phyloP scores from a whole-genome alignment of 306 rosid genomes.

The Rosa chinensis region DNA sequence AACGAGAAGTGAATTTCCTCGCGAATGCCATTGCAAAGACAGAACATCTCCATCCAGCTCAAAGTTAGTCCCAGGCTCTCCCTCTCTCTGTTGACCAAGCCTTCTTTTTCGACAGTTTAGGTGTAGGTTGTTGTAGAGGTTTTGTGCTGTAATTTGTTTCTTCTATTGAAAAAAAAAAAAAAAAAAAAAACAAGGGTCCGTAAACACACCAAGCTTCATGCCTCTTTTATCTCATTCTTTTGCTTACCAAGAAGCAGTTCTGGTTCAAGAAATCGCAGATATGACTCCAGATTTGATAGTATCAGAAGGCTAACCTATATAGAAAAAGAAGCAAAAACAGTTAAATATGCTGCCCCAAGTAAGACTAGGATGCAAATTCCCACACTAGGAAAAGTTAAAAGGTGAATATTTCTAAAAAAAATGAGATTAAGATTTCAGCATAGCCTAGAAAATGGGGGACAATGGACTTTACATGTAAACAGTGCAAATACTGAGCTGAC shows the following conservation, averaged over 20 bases:
- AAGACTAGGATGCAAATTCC: slow-evolving; percentile 2
- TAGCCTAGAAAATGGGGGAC: neutral
- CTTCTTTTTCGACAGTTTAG: too few relatives aligned
- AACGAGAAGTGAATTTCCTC: too few relatives aligned
- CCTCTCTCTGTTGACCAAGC: too few relatives aligned
- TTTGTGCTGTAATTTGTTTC: too few relatives aligned
- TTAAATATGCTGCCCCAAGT: slow-evolving; percentile 12
- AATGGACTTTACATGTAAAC: too few relatives aligned
- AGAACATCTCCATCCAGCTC: too few relatives aligned
- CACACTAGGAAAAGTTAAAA: neutral
- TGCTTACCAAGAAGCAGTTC: slow-evolving; percentile 72
- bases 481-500: too few relatives aligned
- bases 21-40: too few relatives aligned
- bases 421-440: neutral
- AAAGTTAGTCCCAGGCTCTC: neutral
- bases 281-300: slow-evolving; percentile 69
- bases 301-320: slow-evolving; percentile 68
- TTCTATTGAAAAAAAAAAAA: too few relatives aligned
- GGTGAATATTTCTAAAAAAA: neutral
- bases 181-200: slow-evolving; percentile 51
- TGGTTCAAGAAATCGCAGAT: slow-evolving; percentile 74
- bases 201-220: slow-evolving; percentile 86
- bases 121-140: too few relatives aligned
- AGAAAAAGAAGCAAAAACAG: slow-evolving; percentile 24
- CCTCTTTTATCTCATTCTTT: slow-evolving; percentile 72